These are phyloP conservation scores for Lecanicillium sp. DNA, from an alignment of 2,329 filamentous ascomycete species.

Conservation along the genomic window DNA sequence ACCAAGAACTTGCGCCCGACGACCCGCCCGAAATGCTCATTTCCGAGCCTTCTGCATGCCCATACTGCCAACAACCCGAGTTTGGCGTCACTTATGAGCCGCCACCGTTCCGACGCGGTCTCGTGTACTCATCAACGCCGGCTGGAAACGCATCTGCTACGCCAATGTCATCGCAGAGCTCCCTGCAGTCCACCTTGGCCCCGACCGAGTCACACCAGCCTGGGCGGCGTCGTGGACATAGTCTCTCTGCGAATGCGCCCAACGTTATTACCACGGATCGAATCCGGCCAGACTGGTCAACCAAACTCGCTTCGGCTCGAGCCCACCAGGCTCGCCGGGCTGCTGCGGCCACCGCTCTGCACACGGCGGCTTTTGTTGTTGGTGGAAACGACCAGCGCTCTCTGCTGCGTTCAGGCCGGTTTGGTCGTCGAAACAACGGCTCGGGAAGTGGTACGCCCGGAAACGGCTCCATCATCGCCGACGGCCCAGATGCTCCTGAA, in stretches of 20 bases:
- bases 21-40: slow-evolving; percentile 60
- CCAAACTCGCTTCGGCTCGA: slow-evolving; percentile 77
- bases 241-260: slow-evolving; percentile 72
- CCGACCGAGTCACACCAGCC: slow-evolving; percentile 27
- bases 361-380: slow-evolving; percentile 91
- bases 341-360: slow-evolving; percentile 86
- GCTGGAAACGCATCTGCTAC: slow-evolving; percentile 32
- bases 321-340: slow-evolving; percentile 79
- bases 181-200: slow-evolving; percentile 53
- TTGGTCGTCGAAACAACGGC: slow-evolving; percentile 46
- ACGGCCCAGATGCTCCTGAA: slow-evolving; percentile 17
- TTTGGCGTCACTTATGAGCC: slow-evolving; percentile 94
- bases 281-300: slow-evolving; percentile 88
- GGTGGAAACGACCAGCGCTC: slow-evolving; percentile 50
- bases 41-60: slow-evolving; percentile 85
- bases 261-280: slow-evolving; percentile 88
- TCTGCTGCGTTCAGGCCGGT: slow-evolving; percentile 37
- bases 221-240: slow-evolving; percentile 42
- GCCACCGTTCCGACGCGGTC: slow-evolving; percentile 77
- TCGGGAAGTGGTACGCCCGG: slow-evolving; percentile 15
- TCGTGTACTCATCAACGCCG: slow-evolving; percentile 55
- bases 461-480: slow-evolving; percentile 9
- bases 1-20: slow-evolving; percentile 32
- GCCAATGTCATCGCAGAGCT: slow-evolving; percentile 81
- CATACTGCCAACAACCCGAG: slow-evolving; percentile 90